Percentiles rank a stretch among this genome's conserved stretches.
Evolutionary conservation across 1,284 basidiomycete species (phyloP).

Genomic region (Tylopilus sp.): DNA sequence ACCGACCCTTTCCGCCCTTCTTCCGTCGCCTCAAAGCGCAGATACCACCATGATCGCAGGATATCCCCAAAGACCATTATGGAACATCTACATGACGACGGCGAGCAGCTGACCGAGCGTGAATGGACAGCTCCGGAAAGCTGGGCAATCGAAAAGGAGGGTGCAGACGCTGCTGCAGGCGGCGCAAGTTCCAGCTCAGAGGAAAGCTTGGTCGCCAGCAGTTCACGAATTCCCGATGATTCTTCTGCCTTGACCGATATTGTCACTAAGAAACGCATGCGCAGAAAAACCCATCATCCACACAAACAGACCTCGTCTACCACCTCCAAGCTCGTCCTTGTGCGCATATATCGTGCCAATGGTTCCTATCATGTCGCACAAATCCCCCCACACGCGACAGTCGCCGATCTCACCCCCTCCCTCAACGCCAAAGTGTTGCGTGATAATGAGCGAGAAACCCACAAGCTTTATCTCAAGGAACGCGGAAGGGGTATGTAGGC

Average conservation of each 20-base stretch:
- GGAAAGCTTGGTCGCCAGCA: conserved; percentile 22
- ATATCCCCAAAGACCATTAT: conserved; percentile 49
- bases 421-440: conserved; percentile 58
- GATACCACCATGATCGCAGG: conserved; percentile 29
- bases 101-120: conserved; percentile 9
- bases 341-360: conserved; percentile 76
- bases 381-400: conserved; percentile 65
- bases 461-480: conserved; percentile 81
- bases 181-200: conserved; percentile 30
- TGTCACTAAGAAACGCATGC: conserved; percentile 17
- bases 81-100: conserved; percentile 6
- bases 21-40: conserved; percentile 14
- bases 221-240: conserved; percentile 20
- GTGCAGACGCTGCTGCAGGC: conserved; percentile 16
- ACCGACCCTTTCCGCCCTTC: conserved; percentile 45
- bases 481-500: conserved; percentile 68
- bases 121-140: conserved; percentile 36
- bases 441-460: conserved; percentile 48
- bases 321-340: conserved; percentile 23
- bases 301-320: conserved; percentile 18
- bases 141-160: conserved; percentile 35
- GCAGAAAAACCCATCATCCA: conserved; percentile 25
- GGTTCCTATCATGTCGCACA: conserved; percentile 71
- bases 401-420: conserved; percentile 62
- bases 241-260: conserved; percentile 16